Evolutionary conservation across 2,329 filamentous ascomycete species (phyloP).

Genomic region (Tricladium varicosporioides): DNA sequence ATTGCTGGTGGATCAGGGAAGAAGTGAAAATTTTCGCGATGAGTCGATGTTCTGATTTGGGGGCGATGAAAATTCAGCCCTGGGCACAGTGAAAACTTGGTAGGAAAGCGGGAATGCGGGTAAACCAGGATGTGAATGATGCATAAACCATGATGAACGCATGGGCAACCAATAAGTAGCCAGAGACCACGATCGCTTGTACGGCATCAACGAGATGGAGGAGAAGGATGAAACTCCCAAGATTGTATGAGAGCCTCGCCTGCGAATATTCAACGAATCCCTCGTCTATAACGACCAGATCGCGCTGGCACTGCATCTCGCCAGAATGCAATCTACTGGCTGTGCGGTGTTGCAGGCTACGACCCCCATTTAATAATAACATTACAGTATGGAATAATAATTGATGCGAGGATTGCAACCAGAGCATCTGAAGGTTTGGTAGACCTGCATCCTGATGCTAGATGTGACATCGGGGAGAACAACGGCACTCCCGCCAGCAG

Average conservation of each 20-base stretch:
- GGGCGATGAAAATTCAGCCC: not conserved
- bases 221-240: not conserved
- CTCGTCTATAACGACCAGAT: not conserved
- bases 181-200: not conserved
- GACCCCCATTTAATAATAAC: not conserved
- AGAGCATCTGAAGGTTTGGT: not conserved
- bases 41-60: not conserved
- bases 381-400: not conserved
- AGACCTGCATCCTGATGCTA: too few relatives aligned
- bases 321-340: not conserved
- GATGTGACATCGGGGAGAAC: not conserved
- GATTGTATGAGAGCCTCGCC: not conserved
- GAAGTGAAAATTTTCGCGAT: not conserved
- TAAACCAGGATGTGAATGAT: not conserved
- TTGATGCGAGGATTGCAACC: not conserved
- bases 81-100: not conserved
- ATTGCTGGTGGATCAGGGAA: not conserved
- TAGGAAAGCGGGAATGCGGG: not conserved
- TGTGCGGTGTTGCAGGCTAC: not conserved
- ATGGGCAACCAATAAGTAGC: not conserved
- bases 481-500: conserved; percentile 5
- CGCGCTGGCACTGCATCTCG: not conserved
- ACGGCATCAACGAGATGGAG: not conserved
- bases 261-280: not conserved
- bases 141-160: conserved; percentile 5